These are phyloP conservation scores for Gnomoniopsis sp. DNA, from an alignment of 2,329 filamentous ascomycete genomes.

Conservation along the genomic window DNA sequence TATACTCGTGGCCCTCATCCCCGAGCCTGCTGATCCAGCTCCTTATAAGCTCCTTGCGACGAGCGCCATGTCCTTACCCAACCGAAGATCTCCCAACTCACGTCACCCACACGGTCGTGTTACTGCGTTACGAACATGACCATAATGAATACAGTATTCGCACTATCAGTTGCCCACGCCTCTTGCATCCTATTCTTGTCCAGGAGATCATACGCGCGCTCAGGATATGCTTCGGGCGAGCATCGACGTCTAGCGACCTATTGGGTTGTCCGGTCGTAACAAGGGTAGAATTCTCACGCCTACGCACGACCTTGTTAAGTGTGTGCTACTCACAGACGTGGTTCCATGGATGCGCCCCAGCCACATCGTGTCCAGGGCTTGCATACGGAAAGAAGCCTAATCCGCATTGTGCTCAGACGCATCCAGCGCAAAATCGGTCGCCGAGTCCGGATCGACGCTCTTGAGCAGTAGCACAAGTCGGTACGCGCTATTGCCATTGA, in stretches of 20 bases:
- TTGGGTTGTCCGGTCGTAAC: too few species aligned
- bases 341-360: too few species aligned
- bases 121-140: not conserved
- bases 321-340: too few species aligned
- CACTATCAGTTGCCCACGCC: not conserved
- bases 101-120: not conserved
- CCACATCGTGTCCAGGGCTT: too few species aligned
- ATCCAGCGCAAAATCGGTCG: slow-evolving; percentile 32
- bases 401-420: slow-evolving; percentile 21
- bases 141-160: not conserved
- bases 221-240: too few species aligned
- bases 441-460: slow-evolving; percentile 38
- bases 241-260: too few species aligned
- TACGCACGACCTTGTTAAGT: too few species aligned
- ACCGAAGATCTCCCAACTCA: not conserved
- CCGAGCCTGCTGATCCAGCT: not conserved
- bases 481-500: slow-evolving; percentile 95
- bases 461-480: slow-evolving; percentile 80
- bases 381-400: slow-evolving; percentile 1
- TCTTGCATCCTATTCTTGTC: not conserved
- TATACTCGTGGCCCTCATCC: not conserved
- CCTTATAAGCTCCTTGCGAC: not conserved
- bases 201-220: not conserved
- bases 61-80: not conserved
- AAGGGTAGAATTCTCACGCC: too few species aligned